phyloP scores from a whole-genome alignment of 1,284 basidiomycete genomes.

The Apiotrichum porosum region DNA sequence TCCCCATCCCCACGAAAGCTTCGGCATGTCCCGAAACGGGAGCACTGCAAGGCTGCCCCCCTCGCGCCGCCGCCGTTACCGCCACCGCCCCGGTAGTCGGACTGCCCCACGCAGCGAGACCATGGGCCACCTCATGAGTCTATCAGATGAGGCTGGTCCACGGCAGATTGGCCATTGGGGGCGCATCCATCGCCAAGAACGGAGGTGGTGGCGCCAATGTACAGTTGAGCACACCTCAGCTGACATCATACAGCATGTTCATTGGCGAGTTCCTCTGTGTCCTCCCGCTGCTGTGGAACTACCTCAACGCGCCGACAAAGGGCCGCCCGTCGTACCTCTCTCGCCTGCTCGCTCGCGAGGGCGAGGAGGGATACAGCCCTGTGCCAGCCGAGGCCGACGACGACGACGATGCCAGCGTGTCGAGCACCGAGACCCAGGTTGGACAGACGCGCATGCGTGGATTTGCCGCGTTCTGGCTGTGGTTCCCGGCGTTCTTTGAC shows the following conservation, averaged over 20 bases:
- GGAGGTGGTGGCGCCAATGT: too few species aligned
- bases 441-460: slow-evolving; percentile 23
- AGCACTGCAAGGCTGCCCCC: too few species aligned
- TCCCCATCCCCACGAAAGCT: slow-evolving; percentile 21
- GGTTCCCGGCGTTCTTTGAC: slow-evolving; percentile 49
- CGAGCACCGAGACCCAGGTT: slow-evolving; percentile 6
- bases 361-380: slow-evolving; percentile 15
- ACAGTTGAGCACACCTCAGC: too few species aligned
- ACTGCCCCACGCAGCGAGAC: too few species aligned
- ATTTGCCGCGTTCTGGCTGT: slow-evolving; percentile 40
- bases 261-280: slow-evolving; percentile 91
- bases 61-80: too few species aligned
- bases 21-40: slow-evolving; percentile 37
- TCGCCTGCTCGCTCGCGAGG: slow-evolving; percentile 10
- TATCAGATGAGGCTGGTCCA: too few species aligned
- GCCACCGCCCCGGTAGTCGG: too few species aligned
- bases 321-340: slow-evolving; percentile 7
- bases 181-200: too few species aligned
- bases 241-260: slow-evolving; percentile 50
- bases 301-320: slow-evolving; percentile 5
- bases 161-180: too few species aligned
- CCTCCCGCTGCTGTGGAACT: slow-evolving; percentile 69
- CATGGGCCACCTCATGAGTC: too few species aligned
- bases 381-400: slow-evolving; percentile 18
- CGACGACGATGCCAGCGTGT: slow-evolving; percentile 4